These are phyloP conservation scores for Aaosphaeria arxii DNA, from an alignment of 2,329 filamentous ascomycete species.

Conservation along the genomic window DNA sequence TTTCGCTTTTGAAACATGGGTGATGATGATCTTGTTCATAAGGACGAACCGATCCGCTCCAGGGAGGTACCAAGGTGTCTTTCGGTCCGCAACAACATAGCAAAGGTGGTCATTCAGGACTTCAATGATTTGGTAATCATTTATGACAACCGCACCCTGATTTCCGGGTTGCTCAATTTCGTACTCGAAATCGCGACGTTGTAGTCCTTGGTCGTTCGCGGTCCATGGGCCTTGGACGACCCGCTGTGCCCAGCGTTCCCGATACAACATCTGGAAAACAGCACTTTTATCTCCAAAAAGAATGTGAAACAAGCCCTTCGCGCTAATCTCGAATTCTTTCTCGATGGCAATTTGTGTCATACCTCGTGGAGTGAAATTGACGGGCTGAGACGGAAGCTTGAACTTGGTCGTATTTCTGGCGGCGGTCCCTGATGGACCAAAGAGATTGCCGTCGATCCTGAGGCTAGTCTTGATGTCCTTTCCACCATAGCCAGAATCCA, in stretches of 20 bases:
- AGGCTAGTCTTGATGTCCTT: constrained; percentile 57
- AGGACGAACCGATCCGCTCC: constrained; percentile 75
- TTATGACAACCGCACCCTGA: constrained; percentile 49
- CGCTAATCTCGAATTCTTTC: constrained; percentile 82
- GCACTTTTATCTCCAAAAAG: constrained; percentile 96
- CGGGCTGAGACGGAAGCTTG: constrained; percentile 75
- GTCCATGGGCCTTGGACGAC: constrained; percentile 87
- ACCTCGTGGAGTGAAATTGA: constrained; percentile 78
- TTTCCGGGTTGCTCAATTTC: constrained; percentile 57
- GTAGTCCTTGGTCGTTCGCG: constrained; percentile 64
- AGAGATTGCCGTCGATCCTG: constrained; percentile 61
- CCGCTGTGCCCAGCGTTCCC: constrained; percentile 52
- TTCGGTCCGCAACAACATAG: constrained; percentile 64
- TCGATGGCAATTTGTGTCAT: constrained; percentile 75
- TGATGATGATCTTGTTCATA: constrained; percentile 89
- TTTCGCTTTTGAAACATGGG: constrained; percentile 85
- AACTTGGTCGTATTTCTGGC: constrained; percentile 64
- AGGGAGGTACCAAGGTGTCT: constrained; percentile 79
- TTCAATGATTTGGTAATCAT: constrained; percentile 85
- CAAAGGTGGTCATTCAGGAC: constrained; percentile 56
- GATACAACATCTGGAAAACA: constrained; percentile 87
- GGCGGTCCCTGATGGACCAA: constrained; percentile 42
- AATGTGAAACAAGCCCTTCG: constrained; percentile 93
- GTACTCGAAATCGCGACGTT: constrained; percentile 79
- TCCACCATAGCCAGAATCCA: constrained; percentile 51